phyloP scores from a whole-genome alignment of 352 stramenopile genomes.

The Elongisporangium prolatum region DNA sequence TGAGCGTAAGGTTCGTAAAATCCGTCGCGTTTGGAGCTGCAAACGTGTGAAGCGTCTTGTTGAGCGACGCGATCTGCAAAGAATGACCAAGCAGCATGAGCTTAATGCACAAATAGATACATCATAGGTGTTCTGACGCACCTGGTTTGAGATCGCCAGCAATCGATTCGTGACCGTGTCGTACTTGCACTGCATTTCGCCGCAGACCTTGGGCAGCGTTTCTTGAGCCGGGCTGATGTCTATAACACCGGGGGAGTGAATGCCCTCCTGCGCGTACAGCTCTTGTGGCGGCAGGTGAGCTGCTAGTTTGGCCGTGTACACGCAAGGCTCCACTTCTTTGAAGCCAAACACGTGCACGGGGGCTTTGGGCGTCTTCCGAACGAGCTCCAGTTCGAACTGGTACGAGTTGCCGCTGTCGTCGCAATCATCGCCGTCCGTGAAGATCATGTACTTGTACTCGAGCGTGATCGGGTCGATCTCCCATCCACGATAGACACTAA shows the following conservation, averaged over 20 bases:
- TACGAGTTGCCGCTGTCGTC: slow-evolving; percentile 34
- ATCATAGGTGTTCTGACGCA: slow-evolving; percentile 10
- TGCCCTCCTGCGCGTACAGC: slow-evolving; percentile 32
- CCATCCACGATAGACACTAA: slow-evolving; percentile 74
- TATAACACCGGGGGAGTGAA: slow-evolving; percentile 63
- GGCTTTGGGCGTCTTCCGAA: slow-evolving; percentile 32
- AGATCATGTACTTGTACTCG: slow-evolving; percentile 76
- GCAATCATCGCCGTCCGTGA: slow-evolving; percentile 71
- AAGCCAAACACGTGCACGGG: slow-evolving; percentile 44
- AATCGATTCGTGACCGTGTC: slow-evolving; percentile 41
- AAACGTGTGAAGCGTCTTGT: neutral
- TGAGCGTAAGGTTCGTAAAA: slow-evolving; percentile 50
- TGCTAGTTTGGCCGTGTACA: slow-evolving; percentile 46
- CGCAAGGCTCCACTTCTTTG: slow-evolving; percentile 50
- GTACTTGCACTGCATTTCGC: slow-evolving; percentile 71
- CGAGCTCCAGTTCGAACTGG: slow-evolving; percentile 45
- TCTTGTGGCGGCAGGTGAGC: slow-evolving; percentile 37
- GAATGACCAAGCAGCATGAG: slow-evolving; percentile 1
- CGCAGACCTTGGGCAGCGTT: slow-evolving; percentile 57
- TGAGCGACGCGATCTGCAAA: neutral
- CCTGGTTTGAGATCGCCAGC: slow-evolving; percentile 43
- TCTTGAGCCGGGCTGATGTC: slow-evolving; percentile 54
- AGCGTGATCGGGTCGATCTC: slow-evolving; percentile 72
- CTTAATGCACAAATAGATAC: neutral
- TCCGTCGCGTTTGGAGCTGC: slow-evolving; percentile 12